Percentiles rank a stretch among this genome's conserved stretches.
Evolutionary conservation across 164 flowering plant species (phyloP).

Genomic region (Tinospora cordifolia): DNA sequence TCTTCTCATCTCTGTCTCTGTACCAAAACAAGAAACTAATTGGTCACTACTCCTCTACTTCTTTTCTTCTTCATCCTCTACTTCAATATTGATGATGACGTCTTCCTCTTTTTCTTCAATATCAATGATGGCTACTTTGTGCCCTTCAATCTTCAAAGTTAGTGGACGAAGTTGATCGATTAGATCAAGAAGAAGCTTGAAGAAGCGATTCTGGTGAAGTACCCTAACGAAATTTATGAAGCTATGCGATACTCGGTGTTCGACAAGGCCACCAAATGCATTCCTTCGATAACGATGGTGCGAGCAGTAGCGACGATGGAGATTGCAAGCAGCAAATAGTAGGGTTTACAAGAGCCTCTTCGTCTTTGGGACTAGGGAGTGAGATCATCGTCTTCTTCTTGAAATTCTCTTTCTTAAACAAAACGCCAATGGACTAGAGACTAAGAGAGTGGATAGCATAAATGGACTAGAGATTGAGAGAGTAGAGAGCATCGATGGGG

Average conservation of each 20-base stretch:
- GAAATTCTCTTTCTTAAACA: too few species aligned
- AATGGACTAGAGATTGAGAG: too few species aligned
- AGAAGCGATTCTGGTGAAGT: slow-evolving; percentile 53
- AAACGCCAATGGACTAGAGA: too few species aligned
- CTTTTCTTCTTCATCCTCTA: slow-evolving; percentile 20
- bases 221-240: slow-evolving; percentile 63
- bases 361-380: too few species aligned
- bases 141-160: slow-evolving; percentile 52
- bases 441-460: too few species aligned
- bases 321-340: too few species aligned
- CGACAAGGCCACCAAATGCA: slow-evolving; percentile 36
- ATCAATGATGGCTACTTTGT: background rate
- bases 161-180: slow-evolving; percentile 52
- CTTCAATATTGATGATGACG: slow-evolving; percentile 7
- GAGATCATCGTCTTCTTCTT: too few species aligned
- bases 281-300: too few species aligned
- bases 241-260: slow-evolving; percentile 81
- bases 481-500: too few species aligned
- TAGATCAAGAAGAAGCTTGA: slow-evolving; percentile 66
- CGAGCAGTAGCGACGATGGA: too few species aligned
- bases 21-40: slow-evolving; percentile 2
- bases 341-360: too few species aligned
- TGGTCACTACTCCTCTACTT: slow-evolving; percentile 15
- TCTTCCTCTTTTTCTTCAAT: slow-evolving; percentile 11
- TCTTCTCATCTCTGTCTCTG: slow-evolving; percentile 10